Evolutionary conservation across 2,329 filamentous ascomycete genomes (phyloP).

Genomic region (Fusarium dlaminii): DNA sequence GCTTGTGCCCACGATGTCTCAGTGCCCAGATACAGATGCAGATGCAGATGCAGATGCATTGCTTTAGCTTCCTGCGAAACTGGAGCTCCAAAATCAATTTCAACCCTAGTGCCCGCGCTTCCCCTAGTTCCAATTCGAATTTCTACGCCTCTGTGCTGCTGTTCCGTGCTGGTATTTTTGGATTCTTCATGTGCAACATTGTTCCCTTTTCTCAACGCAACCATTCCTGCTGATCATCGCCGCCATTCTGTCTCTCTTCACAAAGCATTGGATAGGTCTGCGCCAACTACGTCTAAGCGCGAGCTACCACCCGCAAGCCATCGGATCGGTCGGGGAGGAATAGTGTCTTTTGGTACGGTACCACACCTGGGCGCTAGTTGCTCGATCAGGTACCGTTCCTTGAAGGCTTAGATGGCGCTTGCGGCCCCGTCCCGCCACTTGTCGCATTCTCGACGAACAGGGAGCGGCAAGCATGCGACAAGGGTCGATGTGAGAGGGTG

Average conservation of each 20-base stretch:
- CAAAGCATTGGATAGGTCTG: conserved; percentile 5
- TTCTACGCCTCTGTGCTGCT: conserved; percentile 9
- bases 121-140: neutral
- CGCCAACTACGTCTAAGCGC: conserved; percentile 12
- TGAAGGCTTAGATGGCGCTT: conserved; percentile 43
- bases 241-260: conserved; percentile 1
- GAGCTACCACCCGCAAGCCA: conserved; percentile 3
- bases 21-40: neutral
- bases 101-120: neutral
- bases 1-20: conserved; percentile 3
- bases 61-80: neutral
- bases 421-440: conserved; percentile 43
- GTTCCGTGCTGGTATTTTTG: conserved; percentile 1
- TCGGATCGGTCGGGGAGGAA: conserved; percentile 25
- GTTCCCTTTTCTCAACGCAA: conserved; percentile 2
- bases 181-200: conserved; percentile 1
- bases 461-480: conserved; percentile 36
- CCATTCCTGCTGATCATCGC: conserved; percentile 11
- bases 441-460: conserved; percentile 22
- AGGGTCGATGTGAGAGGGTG: conserved; percentile 26
- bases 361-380: conserved; percentile 32
- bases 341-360: neutral
- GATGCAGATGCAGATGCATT: neutral
- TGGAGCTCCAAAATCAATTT: conserved; percentile 2
- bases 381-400: conserved; percentile 41